Conservation (phyloP, 148 eudicot genomes). For the Vaccinium macrocarpon region DNA sequence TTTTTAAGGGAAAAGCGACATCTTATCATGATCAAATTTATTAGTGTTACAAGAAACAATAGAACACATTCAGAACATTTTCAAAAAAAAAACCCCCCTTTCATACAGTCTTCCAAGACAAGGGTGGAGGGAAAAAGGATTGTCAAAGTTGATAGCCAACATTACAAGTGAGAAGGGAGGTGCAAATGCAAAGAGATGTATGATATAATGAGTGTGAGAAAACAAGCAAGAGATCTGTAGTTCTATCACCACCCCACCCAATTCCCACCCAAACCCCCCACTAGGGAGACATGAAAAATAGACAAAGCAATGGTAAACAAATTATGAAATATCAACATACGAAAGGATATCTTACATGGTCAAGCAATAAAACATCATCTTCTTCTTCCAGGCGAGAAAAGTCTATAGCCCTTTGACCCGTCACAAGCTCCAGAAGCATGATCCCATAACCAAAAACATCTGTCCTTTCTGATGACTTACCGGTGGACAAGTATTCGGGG, state of each 20-base stretch:
- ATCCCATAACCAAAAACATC: slow-evolving; percentile 62
- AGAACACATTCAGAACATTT: neutral
- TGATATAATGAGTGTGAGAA: neutral
- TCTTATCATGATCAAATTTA: neutral
- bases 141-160: neutral
- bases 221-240: neutral
- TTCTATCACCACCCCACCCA: neutral
- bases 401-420: slow-evolving; percentile 58
- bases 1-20: neutral
- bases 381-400: slow-evolving; percentile 59
- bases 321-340: neutral
- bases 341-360: slow-evolving; percentile 43
- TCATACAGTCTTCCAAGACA: neutral
- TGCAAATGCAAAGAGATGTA: neutral
- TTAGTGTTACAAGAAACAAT: neutral
- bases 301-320: neutral
- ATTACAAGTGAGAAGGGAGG: neutral
- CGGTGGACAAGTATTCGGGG: slow-evolving; percentile 59
- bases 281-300: neutral
- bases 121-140: neutral
- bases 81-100: neutral
- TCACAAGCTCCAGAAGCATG: slow-evolving; percentile 54
- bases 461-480: slow-evolving; percentile 53
- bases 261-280: neutral
- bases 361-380: slow-evolving; percentile 60